Evolutionary conservation across 192 early-diverging fungal genomes (phyloP).

Genomic region (Bifiguratus adelaidae): DNA sequence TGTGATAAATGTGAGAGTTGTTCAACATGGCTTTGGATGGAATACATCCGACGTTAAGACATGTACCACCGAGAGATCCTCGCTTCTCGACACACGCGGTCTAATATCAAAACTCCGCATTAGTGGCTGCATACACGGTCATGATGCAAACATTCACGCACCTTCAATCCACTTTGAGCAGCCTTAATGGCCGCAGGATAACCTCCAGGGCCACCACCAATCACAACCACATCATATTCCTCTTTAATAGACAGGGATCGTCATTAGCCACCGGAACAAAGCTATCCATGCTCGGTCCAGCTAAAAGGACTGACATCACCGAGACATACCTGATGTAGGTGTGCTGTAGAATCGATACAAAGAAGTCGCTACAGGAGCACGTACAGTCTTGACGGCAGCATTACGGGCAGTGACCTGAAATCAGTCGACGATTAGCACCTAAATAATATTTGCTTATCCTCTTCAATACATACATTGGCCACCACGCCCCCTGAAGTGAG

Average conservation of each 20-base stretch:
- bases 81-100: constrained; percentile 96
- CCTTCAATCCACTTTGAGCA: constrained; percentile 95
- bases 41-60: constrained; percentile 99
- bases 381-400: constrained; percentile 11
- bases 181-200: constrained; percentile 99
- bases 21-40: constrained; percentile 98
- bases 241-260: no score
- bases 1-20: constrained; percentile 97
- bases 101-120: constrained; percentile 39
- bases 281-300: background rate
- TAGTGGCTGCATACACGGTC: no score
- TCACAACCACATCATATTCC: constrained; percentile 75
- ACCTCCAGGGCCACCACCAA: constrained; percentile 96
- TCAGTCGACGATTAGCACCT: no score
- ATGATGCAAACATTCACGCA: no score
- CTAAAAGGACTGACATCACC: background rate
- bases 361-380: constrained; percentile 11
- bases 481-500: no score
- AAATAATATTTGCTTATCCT: no score
- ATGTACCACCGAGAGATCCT: constrained; percentile 92
- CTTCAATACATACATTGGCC: no score
- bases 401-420: constrained; percentile 20
- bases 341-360: constrained; percentile 27
- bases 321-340: constrained; percentile 15
- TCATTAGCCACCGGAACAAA: background rate